A percentile compares a stretch with the other conserved stretches of the same genome.
These are phyloP conservation scores for Leishmania aethiopica DNA, from an alignment of 208 protist species.

Conservation along the genomic window DNA sequence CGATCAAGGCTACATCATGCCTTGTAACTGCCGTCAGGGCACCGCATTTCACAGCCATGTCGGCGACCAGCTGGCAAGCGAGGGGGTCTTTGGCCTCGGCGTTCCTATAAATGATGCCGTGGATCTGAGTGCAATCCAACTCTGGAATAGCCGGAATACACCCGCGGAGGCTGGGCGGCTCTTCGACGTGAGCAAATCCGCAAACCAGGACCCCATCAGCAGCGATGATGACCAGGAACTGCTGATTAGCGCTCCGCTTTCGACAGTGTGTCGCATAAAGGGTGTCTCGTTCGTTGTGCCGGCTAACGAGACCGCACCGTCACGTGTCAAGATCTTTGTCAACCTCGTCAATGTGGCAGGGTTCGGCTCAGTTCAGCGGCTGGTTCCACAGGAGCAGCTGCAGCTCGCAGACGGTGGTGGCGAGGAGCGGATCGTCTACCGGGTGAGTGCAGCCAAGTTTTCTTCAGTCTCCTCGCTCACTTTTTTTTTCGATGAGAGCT, in stretches of 20 bases:
- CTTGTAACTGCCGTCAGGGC: constrained; percentile 83
- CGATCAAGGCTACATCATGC: constrained; percentile 41
- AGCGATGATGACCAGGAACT: constrained; percentile 87
- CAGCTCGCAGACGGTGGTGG: constrained; percentile 53
- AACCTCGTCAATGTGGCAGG: constrained; percentile 68
- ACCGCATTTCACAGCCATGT: constrained; percentile 82
- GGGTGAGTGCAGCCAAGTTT: constrained; percentile 77
- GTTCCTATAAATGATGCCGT: constrained; percentile 66
- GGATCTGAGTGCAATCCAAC: constrained; percentile 58
- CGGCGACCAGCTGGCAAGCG: constrained; percentile 59
- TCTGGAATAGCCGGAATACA: constrained; percentile 72
- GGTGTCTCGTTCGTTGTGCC: constrained; percentile 71
- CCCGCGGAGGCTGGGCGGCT: constrained; percentile 50
- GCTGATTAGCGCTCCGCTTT: constrained; percentile 72
- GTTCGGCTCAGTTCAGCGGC: constrained; percentile 76
- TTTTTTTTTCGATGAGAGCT: constrained; percentile 82
- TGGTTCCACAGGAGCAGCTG: constrained; percentile 80
- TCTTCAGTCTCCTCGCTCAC: constrained; percentile 46
- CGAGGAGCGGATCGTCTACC: constrained; percentile 81
- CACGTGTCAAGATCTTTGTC: constrained; percentile 76
- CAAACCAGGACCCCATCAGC: constrained; percentile 68
- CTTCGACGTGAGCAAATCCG: constrained; percentile 45
- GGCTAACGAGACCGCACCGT: constrained; percentile 54
- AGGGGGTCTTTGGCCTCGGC: constrained; percentile 75
- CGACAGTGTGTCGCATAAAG: constrained; percentile 59